Evolutionary conservation across 1,284 basidiomycete species (phyloP).

Genomic region (Trametes hirsuta): DNA sequence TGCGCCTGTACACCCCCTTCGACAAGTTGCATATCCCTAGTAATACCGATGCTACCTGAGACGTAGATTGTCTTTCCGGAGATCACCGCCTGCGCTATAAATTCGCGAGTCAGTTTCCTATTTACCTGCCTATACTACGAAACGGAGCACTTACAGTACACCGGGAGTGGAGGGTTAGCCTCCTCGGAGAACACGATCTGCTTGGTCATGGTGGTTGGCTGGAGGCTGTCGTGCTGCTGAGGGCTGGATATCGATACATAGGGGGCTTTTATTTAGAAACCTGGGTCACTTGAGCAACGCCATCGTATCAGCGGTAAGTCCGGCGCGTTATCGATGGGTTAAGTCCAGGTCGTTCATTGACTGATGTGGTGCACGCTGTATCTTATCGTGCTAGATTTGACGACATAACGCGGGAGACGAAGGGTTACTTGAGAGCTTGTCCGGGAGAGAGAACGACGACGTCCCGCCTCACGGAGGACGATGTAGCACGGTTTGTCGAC

Average conservation of each 20-base stretch:
- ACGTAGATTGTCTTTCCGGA: constrained; percentile 57
- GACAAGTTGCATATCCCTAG: constrained; percentile 51
- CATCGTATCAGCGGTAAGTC: no score
- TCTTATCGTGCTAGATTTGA: no score
- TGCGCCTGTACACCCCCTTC: constrained; percentile 56
- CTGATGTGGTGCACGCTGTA: no score
- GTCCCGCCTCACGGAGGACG: no score
- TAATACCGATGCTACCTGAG: constrained; percentile 63
- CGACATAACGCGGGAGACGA: no score
- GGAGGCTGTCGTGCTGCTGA: not conserved
- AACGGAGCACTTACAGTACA: constrained; percentile 46
- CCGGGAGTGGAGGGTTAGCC: constrained; percentile 51
- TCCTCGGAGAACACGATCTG: constrained; percentile 44
- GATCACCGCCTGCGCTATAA: constrained; percentile 50
- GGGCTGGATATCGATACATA: not conserved
- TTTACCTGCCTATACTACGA: not conserved
- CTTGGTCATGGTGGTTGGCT: constrained; percentile 31
- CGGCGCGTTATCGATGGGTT: constrained; percentile 6
- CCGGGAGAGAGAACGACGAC: no score
- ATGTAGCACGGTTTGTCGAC: no score
- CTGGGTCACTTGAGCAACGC: not conserved
- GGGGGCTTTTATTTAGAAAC: not conserved
- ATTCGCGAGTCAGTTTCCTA: not conserved
- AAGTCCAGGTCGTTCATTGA: not conserved
- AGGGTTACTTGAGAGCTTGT: no score